Evolutionary conservation across 176 grass and related monocot genomes (phyloP).

Genomic region (Musa schizocarpa): DNA sequence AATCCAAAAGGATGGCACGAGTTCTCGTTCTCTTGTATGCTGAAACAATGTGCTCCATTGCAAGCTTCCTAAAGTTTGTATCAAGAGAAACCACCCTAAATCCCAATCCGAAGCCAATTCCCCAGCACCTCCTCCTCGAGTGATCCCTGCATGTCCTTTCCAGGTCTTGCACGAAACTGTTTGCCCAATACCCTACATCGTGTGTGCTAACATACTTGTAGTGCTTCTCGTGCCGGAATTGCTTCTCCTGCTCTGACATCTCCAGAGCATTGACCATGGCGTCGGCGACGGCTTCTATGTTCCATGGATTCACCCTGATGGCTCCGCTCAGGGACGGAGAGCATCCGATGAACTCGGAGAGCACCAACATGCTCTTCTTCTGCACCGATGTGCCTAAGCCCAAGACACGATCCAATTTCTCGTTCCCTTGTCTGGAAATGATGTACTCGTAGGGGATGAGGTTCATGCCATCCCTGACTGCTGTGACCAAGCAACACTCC

Average conservation of each 20-base stretch:
- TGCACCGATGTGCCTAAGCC: constrained; percentile 23
- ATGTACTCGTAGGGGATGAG: constrained; percentile 89
- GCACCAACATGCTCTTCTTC: constrained; percentile 87
- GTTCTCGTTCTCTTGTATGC: constrained; percentile 56
- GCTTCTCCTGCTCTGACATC: constrained; percentile 65
- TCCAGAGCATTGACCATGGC: constrained; percentile 68
- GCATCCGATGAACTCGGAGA: constrained; percentile 91
- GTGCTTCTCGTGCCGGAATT: constrained; percentile 77
- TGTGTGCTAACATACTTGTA: constrained; percentile 72
- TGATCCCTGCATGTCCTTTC: constrained; percentile 65
- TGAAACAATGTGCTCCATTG: constrained; percentile 74
- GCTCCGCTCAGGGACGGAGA: constrained; percentile 81
- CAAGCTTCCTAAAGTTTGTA: constrained; percentile 66
- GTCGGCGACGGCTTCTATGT: constrained; percentile 74
- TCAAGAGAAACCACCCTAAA: constrained; percentile 86
- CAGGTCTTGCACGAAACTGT: constrained; percentile 70
- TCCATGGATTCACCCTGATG: constrained; percentile 86
- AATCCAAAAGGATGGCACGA: constrained; percentile 65
- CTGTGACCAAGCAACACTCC: constrained; percentile 83
- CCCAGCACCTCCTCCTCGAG: constrained; percentile 46
- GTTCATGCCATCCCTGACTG: constrained; percentile 93
- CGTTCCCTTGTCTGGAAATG: constrained; percentile 61
- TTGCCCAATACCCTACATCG: constrained; percentile 72
- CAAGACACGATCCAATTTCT: constrained; percentile 46
- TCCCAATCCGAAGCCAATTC: constrained; percentile 68